Evolutionary conservation across 75 land plant species (phyloP), one percentile per base, ranked within the genome.

Genomic region (Pinus tabuliformis): DNA sequence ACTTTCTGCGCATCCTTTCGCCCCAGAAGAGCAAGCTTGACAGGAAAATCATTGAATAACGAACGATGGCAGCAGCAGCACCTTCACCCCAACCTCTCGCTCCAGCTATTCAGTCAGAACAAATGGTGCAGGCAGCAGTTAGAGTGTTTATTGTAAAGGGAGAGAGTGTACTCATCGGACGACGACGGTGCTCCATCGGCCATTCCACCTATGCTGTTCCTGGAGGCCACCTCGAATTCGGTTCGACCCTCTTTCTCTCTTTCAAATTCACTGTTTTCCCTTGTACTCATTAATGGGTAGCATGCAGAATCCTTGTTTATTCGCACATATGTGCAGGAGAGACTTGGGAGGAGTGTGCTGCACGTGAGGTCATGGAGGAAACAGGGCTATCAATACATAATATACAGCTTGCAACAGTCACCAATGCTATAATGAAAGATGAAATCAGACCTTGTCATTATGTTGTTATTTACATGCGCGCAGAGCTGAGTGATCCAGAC

Each of bases 221-320:
- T 70, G 96, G 96, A 52, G 96, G 96, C 15, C 93, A 86, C 76
- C 91, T 93, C 56, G 96, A 93, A 58, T 93, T 93, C 83, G 96
- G 95, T 93, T 58, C 58, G 42, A 63, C 36, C 8, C 75, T 37
- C 76, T n/a, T 57, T 57, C 59, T 39, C 15, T 54, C 58, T 36
- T 22, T 24, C 42, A 36, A 80, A 30, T 16, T 9, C 12, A 11
- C 56, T 54, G 60, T 42, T 37, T 9, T 63, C 37, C 5, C 16
- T 58, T 66, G 64, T 45, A 20, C 42, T 59, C 59, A 3, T 24
- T 5, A 2, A 56, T 39, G n/a, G 12, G 14, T 45, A 15, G 11
- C 5, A 22, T 68, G 59, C 15, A 45, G 49, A 45, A 45, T 7
- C 36, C 15, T 76, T 76, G 5, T 33, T 77, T 54, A n/a, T 45